Conservation (phyloP, 768 basidiomycete species). For the Lentinula guzmanii region DNA sequence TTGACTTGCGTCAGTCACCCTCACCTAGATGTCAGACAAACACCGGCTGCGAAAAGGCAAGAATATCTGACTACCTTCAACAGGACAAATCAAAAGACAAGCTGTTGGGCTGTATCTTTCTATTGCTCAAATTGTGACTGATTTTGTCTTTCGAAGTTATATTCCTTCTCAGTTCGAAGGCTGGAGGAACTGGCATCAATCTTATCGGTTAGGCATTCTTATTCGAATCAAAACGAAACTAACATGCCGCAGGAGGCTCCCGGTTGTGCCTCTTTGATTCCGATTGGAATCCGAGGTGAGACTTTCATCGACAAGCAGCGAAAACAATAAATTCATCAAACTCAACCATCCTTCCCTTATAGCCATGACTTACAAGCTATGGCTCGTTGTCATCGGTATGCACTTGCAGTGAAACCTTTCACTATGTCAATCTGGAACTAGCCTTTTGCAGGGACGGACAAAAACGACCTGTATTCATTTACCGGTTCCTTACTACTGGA, state of each 20-base stretch:
- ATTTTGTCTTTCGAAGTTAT: slow-evolving; percentile 44
- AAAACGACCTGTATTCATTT: slow-evolving; percentile 85
- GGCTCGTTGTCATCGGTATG: slow-evolving; percentile 90
- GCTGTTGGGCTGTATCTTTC: slow-evolving; percentile 26
- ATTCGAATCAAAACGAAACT: neutral
- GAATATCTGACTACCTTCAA: slow-evolving; percentile 90
- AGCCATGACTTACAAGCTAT: slow-evolving; percentile 95
- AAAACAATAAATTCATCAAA: neutral
- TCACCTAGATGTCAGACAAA: slow-evolving; percentile 43
- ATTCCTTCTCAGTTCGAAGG: slow-evolving; percentile 91
- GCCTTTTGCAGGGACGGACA: slow-evolving; percentile 74
- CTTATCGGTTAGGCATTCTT: slow-evolving; percentile 54
- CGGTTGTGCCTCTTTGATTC: slow-evolving; percentile 82
- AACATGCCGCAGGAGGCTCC: slow-evolving; percentile 52
- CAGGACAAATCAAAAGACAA: slow-evolving; percentile 57
- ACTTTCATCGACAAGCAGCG: neutral
- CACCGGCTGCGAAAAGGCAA: slow-evolving; percentile 70
- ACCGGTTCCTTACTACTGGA: slow-evolving; percentile 79
- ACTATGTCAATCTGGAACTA: slow-evolving; percentile 4
- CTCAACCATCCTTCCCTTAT: neutral
- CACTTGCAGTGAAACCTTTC: neutral
- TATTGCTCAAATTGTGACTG: neutral
- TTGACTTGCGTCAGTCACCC: neutral
- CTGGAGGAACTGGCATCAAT: slow-evolving; percentile 93
- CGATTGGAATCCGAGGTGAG: slow-evolving; percentile 90